Evolutionary conservation across 768 basidiomycete genomes (phyloP).

Genomic region (Leccinum broughii): DNA sequence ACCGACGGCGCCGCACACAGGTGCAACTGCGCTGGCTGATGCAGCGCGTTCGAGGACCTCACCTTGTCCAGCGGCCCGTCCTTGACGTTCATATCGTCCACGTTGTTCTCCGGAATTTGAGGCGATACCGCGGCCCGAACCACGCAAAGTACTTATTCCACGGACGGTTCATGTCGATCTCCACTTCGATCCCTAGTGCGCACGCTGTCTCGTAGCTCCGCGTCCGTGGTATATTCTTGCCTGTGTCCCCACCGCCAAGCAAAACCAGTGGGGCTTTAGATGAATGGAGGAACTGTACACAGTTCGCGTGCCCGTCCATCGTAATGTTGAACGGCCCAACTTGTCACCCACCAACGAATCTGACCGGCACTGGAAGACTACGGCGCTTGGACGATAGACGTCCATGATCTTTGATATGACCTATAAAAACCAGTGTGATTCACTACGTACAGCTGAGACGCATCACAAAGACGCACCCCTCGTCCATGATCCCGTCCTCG

Average conservation of each 20-base stretch:
- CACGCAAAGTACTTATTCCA: conserved; percentile 95
- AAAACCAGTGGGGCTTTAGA: conserved; percentile 86
- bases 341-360: conserved; percentile 96
- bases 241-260: conserved; percentile 94
- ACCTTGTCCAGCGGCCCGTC: conserved; percentile 81
- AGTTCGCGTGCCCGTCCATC: conserved; percentile 93
- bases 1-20: conserved; percentile 76
- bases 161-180: conserved; percentile 74
- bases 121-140: conserved; percentile 92
- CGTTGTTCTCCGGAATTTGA: conserved; percentile 89
- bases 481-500: conserved; percentile 92
- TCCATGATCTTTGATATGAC: conserved; percentile 84
- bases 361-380: conserved; percentile 93
- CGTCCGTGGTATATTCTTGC: conserved; percentile 82
- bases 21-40: conserved; percentile 56
- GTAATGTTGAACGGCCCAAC: conserved; percentile 92
- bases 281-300: conserved; percentile 83
- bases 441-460: background rate
- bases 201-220: conserved; percentile 99
- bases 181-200: conserved; percentile 79
- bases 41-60: conserved; percentile 56
- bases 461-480: conserved; percentile 52
- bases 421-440: conserved; percentile 39
- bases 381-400: conserved; percentile 81
- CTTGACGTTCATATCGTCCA: conserved; percentile 88